Percentiles rank a stretch among this genome's conserved stretches.
Evolutionary conservation across 169 alveolate genomes (phyloP).

Genomic region (Theileria equi): DNA sequence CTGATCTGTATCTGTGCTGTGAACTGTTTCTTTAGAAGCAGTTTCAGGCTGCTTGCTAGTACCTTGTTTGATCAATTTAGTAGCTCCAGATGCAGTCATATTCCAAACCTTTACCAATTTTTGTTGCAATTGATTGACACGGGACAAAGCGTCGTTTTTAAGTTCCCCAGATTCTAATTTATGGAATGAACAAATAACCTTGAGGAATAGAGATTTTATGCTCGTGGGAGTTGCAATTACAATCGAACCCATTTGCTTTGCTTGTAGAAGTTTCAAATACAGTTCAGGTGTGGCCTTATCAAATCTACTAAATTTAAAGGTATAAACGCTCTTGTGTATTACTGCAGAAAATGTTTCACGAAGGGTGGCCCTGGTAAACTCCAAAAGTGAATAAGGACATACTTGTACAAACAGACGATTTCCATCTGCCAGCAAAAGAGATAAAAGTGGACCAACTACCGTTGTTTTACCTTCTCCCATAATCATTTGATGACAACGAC

Average conservation of each 20-base stretch:
- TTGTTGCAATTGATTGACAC: constrained; percentile 68
- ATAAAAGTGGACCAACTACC: constrained; percentile 79
- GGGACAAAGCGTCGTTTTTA: constrained; percentile 53
- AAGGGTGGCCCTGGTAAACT: constrained; percentile 82
- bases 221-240: constrained; percentile 86
- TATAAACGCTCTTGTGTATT: constrained; percentile 77
- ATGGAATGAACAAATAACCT: constrained; percentile 77
- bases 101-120: constrained; percentile 68
- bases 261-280: constrained; percentile 79
- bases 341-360: constrained; percentile 83
- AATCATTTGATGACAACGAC: constrained; percentile 89
- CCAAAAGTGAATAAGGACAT: constrained; percentile 82
- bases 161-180: constrained; percentile 69
- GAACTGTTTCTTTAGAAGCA: background rate
- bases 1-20: constrained; percentile 25
- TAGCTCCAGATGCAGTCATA: constrained; percentile 67
- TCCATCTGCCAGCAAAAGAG: constrained; percentile 81
- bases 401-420: constrained; percentile 69
- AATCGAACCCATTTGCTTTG: constrained; percentile 80
- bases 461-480: constrained; percentile 95
- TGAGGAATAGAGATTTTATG: constrained; percentile 83
- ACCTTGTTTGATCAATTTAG: background rate
- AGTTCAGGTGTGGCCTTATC: constrained; percentile 78
- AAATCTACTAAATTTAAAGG: constrained; percentile 77
- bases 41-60: background rate